Conservation (phyloP, 441 rosid species). For the Capsella rubella region DNA sequence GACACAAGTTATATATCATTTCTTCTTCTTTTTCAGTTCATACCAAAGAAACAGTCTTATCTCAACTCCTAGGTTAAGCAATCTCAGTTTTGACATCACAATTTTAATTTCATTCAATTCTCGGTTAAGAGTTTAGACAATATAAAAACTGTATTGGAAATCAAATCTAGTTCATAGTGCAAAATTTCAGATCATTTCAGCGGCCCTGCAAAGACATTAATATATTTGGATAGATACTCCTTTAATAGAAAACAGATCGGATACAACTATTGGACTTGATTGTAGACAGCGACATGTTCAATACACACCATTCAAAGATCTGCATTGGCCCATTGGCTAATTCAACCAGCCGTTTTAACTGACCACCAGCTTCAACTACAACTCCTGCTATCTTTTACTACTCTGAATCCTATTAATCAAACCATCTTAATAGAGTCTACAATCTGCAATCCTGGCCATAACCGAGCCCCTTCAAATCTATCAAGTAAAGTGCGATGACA, state of each 20-base stretch:
- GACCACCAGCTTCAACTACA: background rate
- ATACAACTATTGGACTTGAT: background rate
- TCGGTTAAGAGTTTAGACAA: conserved; percentile 1
- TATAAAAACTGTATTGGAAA: background rate
- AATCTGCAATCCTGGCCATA: too few species aligned
- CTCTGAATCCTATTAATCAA: background rate
- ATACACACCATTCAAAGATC: background rate
- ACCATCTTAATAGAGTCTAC: too few species aligned
- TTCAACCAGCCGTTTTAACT: background rate
- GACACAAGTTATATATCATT: conserved; percentile 12
- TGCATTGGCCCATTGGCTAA: background rate
- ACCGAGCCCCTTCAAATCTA: background rate
- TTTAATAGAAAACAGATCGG: conserved; percentile 5
- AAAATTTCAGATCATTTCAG: background rate
- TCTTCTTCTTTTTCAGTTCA: background rate
- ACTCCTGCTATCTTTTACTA: background rate
- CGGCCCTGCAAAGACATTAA: background rate
- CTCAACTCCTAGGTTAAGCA: conserved; percentile 24
- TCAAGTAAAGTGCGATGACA: background rate
- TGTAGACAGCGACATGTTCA: background rate
- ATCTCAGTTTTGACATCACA: conserved; percentile 1
- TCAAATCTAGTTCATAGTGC: background rate
- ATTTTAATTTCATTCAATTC: background rate
- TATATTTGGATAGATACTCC: background rate
- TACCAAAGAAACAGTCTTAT: conserved; percentile 1